A percentile compares a stretch with the other conserved stretches of the same genome.
Conservation (phyloP, 2,329 filamentous ascomycete genomes). For the Aspergillus spinulosporus region DNA sequence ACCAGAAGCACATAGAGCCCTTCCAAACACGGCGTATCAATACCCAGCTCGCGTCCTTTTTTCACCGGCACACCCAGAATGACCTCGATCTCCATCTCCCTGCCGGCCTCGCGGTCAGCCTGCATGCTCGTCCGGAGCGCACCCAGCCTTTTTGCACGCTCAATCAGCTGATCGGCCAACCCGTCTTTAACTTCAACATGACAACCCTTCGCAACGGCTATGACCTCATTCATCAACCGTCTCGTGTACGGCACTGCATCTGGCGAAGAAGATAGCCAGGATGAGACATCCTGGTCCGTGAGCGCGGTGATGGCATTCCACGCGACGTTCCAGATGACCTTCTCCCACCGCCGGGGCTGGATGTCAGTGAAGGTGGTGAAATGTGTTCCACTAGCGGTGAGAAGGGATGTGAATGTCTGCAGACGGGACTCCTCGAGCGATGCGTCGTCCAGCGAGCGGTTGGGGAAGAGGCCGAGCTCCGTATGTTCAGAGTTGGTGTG, state of each 20-base stretch:
- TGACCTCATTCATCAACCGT: slow-evolving; percentile 46
- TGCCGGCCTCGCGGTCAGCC: slow-evolving; percentile 43
- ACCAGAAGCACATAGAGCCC: slow-evolving; percentile 38
- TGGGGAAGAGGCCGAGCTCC: slow-evolving; percentile 56
- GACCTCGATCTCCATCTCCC: slow-evolving; percentile 50
- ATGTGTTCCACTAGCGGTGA: slow-evolving; percentile 45
- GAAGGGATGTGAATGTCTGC: slow-evolving; percentile 42
- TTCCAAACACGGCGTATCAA: slow-evolving; percentile 44
- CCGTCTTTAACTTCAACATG: slow-evolving; percentile 40
- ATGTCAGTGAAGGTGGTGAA: slow-evolving; percentile 38
- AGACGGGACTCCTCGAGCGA: slow-evolving; percentile 32
- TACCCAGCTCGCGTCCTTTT: slow-evolving; percentile 42
- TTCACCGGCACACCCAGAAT: slow-evolving; percentile 47
- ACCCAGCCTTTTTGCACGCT: slow-evolving; percentile 42
- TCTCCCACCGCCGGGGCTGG: slow-evolving; percentile 43
- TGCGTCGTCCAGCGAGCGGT: slow-evolving; percentile 36
- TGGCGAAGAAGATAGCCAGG: slow-evolving; percentile 43
- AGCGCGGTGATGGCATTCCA: slow-evolving; percentile 48
- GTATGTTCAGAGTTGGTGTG: slow-evolving; percentile 57
- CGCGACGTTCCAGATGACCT: slow-evolving; percentile 45
- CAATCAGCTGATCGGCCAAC: slow-evolving; percentile 42
- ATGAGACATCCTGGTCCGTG: slow-evolving; percentile 45
- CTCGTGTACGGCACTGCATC: slow-evolving; percentile 43
- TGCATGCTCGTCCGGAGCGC: slow-evolving; percentile 50
- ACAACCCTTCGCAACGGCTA: slow-evolving; percentile 42